Evolutionary conservation across 1,284 basidiomycete genomes (phyloP), one percentile per base, ranked within the genome.

Genomic region (Ceratobasidium theobromae): DNA sequence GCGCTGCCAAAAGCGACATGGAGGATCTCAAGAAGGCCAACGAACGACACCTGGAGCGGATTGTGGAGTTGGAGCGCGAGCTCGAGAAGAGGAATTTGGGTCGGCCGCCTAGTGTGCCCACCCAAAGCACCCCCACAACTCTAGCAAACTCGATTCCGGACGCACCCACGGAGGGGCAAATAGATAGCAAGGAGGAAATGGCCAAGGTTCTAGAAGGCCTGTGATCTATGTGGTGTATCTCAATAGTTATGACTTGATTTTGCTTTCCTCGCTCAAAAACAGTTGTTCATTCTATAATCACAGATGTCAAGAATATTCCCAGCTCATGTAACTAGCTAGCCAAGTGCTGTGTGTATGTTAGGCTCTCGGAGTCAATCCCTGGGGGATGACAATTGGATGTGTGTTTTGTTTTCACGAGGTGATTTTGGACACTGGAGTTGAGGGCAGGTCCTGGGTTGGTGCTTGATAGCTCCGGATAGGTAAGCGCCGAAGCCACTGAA

Each of bases 401-500:
- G 43, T 21, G 9, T 21, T 45, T 45, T 45, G 8, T 45, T 45
- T 45, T 8, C 5, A 14, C 18, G 18, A 14, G 43, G 43, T 14
- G 18, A 45, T 45, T n/a, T n/a, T 45, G 18, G 43, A 5, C 9
- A 21, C 5, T 16, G 18, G 18, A 11, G 12, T 45, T 14, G 43
- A 21, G 18, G 9, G 5, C 9, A 45, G 6, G 6, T 6, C 18
- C 18, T 45, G 43, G 9, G 43, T 33, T 49, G 57, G 25, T 62
- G 18, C 57, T 62, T 18, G 46, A 21, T 9, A 62, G 33, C 12
- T n/a, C 46, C 57, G 40, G 18, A 5, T 12, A 25, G 21, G n/a
- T 23, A 62, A 62, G 57, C 57, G 57, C 57, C 33, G 23, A 62
- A 62, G 57, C 57, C 57, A 62, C 57, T 21, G 33, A 11, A 12